Evolutionary conservation across 208 protist genomes (phyloP).

Genomic region (Trypanosoma melophagium): DNA sequence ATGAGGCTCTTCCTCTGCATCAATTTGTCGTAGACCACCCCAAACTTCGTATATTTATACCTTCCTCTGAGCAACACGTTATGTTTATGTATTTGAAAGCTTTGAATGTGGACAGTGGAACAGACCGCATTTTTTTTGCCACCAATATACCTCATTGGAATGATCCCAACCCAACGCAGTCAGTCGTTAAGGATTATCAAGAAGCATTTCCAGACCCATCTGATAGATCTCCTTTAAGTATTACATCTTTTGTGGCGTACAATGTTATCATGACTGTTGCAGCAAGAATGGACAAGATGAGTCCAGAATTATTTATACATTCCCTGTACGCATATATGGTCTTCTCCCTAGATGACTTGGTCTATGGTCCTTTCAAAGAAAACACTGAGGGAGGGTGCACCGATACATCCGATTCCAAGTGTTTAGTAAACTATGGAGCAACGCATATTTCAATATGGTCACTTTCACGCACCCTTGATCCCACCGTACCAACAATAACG

Average conservation of each 20-base stretch:
- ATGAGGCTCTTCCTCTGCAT: slow-evolving; percentile 21
- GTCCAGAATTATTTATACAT: too few relatives aligned
- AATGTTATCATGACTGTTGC: background rate
- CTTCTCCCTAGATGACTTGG: too few relatives aligned
- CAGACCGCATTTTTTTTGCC: slow-evolving; percentile 34
- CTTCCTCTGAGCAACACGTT: slow-evolving; percentile 36
- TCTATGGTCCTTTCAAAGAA: too few relatives aligned
- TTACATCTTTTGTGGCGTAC: background rate
- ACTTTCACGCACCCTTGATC: too few relatives aligned
- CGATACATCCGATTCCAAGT: too few relatives aligned
- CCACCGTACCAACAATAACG: too few relatives aligned
- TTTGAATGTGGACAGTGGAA: slow-evolving; percentile 12
- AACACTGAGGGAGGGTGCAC: too few relatives aligned
- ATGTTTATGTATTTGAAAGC: slow-evolving; percentile 33
- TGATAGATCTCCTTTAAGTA: background rate
- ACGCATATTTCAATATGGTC: too few relatives aligned
- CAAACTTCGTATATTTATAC: slow-evolving; percentile 27
- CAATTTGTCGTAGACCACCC: slow-evolving; percentile 21
- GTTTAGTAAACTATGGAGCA: too few relatives aligned
- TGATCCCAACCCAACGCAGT: slow-evolving; percentile 19
- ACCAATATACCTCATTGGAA: slow-evolving; percentile 55
- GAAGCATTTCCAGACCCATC: slow-evolving; percentile 34
- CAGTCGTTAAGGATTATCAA: slow-evolving; percentile 23
- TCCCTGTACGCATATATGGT: too few relatives aligned
- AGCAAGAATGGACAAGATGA: background rate